Conservation (phyloP, 2,329 filamentous ascomycete species). For the Claviceps africana region DNA sequence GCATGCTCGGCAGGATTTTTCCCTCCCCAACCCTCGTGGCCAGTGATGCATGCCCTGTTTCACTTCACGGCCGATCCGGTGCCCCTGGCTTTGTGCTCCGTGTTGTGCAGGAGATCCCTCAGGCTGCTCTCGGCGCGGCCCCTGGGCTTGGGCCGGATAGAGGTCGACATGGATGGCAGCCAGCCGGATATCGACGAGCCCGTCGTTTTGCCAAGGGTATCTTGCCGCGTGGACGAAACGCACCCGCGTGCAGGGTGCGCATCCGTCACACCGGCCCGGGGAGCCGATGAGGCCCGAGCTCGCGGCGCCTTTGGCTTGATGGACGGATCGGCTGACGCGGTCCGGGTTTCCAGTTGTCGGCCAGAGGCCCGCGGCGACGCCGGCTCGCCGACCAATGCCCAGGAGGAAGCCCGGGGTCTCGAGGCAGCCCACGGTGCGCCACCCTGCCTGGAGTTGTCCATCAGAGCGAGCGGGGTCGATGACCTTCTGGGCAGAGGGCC, state of each 20-base stretch:
- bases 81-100: neutral
- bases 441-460: conserved; percentile 22
- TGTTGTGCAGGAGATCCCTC: neutral
- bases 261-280: conserved; percentile 12
- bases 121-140: conserved; percentile 5
- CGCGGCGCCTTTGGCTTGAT: neutral
- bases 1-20: no score
- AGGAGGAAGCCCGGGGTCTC: conserved; percentile 21
- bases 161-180: conserved; percentile 28
- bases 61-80: no score
- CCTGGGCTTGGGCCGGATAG: neutral
- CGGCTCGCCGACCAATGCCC: conserved; percentile 38
- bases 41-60: no score
- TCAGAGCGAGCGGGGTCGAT: conserved; percentile 23
- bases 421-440: conserved; percentile 14
- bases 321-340: conserved; percentile 10
- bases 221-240: conserved; percentile 12
- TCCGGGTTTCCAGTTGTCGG: conserved; percentile 33
- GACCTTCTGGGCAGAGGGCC: conserved; percentile 13
- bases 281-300: neutral
- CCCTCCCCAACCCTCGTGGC: no score
- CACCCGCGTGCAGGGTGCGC: conserved; percentile 15
- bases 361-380: conserved; percentile 43
- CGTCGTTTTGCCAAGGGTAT: conserved; percentile 16
- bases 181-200: conserved; percentile 29